phyloP scores from a whole-genome alignment of 805 yeast species.

The Sporopachydermia quercuum region DNA sequence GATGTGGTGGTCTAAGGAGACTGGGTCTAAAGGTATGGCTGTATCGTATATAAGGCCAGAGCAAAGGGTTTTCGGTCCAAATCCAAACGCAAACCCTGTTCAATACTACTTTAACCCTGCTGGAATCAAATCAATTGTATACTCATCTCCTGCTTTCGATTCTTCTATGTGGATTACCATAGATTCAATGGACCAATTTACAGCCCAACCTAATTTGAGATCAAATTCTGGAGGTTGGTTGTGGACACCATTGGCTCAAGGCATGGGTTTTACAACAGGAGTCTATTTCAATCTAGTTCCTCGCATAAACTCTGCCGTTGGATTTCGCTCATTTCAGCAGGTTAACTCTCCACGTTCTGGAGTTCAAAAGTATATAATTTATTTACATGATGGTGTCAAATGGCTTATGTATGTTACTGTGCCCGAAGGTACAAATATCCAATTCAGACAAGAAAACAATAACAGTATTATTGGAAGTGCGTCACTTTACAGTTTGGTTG shows the following conservation, averaged over 20 bases:
- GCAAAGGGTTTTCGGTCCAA: constrained; percentile 61
- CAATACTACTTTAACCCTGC: constrained; percentile 43
- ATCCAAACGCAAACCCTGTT: constrained; percentile 30
- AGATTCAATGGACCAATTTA: constrained; percentile 8
- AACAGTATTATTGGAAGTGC: constrained; percentile 28
- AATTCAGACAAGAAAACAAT: constrained; percentile 19
- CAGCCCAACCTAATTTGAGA: constrained; percentile 11
- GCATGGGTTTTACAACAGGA: constrained; percentile 44
- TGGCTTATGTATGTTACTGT: constrained; percentile 58
- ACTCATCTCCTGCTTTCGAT: constrained; percentile 20
- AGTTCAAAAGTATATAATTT: constrained; percentile 37
- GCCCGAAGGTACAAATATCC: constrained; percentile 24
- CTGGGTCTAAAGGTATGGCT: constrained; percentile 41
- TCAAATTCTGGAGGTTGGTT: constrained; percentile 7
- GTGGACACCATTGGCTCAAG: constrained; percentile 33
- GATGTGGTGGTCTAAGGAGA: constrained; percentile 46
- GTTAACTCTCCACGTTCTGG: constrained; percentile 24
- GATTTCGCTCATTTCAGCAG: constrained; percentile 35
- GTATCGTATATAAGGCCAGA: constrained; percentile 43
- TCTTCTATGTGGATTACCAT: background rate
- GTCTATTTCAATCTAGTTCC: constrained; percentile 22
- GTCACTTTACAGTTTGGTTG: constrained; percentile 31
- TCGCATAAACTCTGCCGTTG: constrained; percentile 35
- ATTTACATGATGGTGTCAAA: constrained; percentile 36
- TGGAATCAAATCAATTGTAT: constrained; percentile 36